These are phyloP conservation scores for Paramecium sonneborni DNA, from an alignment of 73 alveolate species.

Conservation along the genomic window DNA sequence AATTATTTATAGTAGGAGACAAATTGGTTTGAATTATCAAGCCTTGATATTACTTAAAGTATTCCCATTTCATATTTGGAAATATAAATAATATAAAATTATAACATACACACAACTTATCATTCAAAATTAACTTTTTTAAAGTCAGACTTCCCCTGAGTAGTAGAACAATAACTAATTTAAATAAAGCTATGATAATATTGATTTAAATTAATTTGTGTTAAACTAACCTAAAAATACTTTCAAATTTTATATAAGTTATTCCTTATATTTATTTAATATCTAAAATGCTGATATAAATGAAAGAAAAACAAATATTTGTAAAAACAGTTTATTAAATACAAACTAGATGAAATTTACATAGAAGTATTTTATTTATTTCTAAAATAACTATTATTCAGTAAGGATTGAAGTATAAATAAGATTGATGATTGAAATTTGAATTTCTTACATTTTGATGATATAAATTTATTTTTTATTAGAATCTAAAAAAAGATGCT, in stretches of 20 bases:
- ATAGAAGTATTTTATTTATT: neutral
- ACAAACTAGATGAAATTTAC: neutral
- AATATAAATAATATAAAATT: neutral
- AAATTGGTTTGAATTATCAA: neutral
- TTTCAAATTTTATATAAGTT: neutral
- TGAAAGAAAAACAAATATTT: neutral
- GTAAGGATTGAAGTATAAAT: neutral
- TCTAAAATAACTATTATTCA: neutral
- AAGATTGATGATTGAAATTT: neutral
- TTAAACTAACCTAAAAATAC: neutral
- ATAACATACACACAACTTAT: neutral
- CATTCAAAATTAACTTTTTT: neutral
- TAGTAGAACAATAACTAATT: neutral
- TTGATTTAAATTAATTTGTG: neutral
- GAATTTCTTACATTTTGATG: too few species aligned
- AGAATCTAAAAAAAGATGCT: too few species aligned
- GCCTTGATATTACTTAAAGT: neutral
- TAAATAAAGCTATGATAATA: neutral
- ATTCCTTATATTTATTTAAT: neutral
- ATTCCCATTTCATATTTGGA: conserved; percentile 15
- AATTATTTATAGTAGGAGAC: neutral
- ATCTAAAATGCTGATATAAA: too few species aligned
- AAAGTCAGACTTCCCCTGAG: neutral
- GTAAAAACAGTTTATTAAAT: neutral
- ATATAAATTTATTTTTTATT: too few species aligned